Evolutionary conservation across 2,329 filamentous ascomycete genomes (phyloP), one percentile per base, ranked within the genome.

Genomic region (Fragosphaeria purpurea): DNA sequence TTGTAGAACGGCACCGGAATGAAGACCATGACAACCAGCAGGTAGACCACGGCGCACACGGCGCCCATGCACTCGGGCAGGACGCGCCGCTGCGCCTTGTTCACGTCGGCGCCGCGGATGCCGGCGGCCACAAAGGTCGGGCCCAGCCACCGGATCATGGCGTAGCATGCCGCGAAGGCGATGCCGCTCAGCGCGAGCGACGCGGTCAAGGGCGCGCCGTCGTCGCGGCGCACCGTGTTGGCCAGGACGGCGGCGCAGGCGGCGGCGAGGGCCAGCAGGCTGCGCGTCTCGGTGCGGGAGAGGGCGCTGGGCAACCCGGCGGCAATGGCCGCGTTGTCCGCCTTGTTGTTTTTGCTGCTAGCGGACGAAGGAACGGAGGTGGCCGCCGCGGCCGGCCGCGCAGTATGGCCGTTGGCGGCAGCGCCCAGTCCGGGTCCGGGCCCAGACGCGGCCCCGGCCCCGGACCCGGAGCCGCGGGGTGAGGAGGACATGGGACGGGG

Each of bases 1-100:
- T 96, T 95, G 74, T 96, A 97, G 67, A 98, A 97, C 1, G 90
- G 87, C 67, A 96, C 95, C 0, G 93, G 93, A 52, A 97, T 89
- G 66, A 98, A 98, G 55, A 88, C 72, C 58, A 97, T 94, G 58
- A 97, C 77, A 46, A 83, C 79, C 57, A 98, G 76, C 42, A 98
- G 76, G 68, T 97, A 97, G 32, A 97, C 89, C 57, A 93, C 80
- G 7, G 91, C 93, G 63, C 88, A 94, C 32, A 98, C 79, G 52
- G 88, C 88, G 34, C 93, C 93, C 90, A 98, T 96, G 58, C 87
- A 91, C 68, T 98, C 93, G 30, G 93, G 93, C 60, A 96, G 85
- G 67, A 93, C 88, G 53, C 76, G 76, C 58, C 80, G 80, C 60
- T 81, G 63, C 43, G 65, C 58, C 65, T 75, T 98, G 63, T 85